Evolutionary conservation across 2,329 filamentous ascomycete species (phyloP).

Genomic region (Stromatinia cepivora): DNA sequence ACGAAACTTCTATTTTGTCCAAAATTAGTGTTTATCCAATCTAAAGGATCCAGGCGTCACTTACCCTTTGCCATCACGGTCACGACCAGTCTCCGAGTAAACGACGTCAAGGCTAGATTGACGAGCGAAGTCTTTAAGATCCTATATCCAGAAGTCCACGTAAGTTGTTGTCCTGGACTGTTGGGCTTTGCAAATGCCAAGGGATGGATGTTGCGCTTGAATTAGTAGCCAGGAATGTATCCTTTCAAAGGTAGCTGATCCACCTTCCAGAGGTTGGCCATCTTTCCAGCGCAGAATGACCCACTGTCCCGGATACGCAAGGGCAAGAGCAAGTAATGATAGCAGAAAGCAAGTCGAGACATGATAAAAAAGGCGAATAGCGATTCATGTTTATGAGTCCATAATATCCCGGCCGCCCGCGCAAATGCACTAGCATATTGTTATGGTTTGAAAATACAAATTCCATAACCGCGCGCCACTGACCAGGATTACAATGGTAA

Average conservation of each 20-base stretch:
- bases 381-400: slow-evolving; percentile 30
- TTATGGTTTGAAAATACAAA: slow-evolving; percentile 33
- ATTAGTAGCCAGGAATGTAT: slow-evolving; percentile 37
- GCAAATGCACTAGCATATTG: slow-evolving; percentile 42
- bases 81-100: slow-evolving; percentile 93
- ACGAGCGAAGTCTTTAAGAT: slow-evolving; percentile 98
- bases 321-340: slow-evolving; percentile 34
- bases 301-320: slow-evolving; percentile 37
- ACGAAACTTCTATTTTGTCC: slow-evolving; percentile 68
- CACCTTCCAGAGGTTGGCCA: slow-evolving; percentile 37
- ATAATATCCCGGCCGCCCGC: slow-evolving; percentile 39
- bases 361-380: slow-evolving; percentile 40
- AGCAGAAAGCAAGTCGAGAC: slow-evolving; percentile 40
- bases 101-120: slow-evolving; percentile 96
- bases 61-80: slow-evolving; percentile 89
- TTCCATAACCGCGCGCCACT: slow-evolving; percentile 35
- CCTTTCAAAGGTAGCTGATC: slow-evolving; percentile 33
- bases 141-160: slow-evolving; percentile 80
- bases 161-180: slow-evolving; percentile 63
- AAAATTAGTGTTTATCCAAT: slow-evolving; percentile 20
- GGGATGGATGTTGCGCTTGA: slow-evolving; percentile 37
- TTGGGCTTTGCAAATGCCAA: slow-evolving; percentile 36
- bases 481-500: slow-evolving; percentile 39
- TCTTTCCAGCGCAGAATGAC: slow-evolving; percentile 35
- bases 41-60: slow-evolving; percentile 41